phyloP scores from a whole-genome alignment of 352 stramenopile species.

The Phytopythium chamaehyphon region DNA sequence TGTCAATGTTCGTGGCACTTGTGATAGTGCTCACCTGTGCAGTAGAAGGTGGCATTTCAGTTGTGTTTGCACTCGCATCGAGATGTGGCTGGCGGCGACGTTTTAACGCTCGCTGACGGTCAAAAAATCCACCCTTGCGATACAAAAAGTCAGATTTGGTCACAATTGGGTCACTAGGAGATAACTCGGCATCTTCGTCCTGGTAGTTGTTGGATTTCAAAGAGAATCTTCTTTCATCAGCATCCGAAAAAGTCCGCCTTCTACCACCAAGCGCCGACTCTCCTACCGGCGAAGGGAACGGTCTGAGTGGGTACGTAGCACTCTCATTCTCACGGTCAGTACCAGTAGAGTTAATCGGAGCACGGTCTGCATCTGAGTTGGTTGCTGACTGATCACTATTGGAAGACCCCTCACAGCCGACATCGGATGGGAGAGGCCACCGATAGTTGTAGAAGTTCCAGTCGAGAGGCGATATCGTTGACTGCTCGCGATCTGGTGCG shows the following conservation, averaged over 20 bases:
- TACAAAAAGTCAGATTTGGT: slow-evolving; percentile 72
- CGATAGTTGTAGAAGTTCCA: slow-evolving; percentile 73
- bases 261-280: slow-evolving; percentile 6
- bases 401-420: slow-evolving; percentile 11
- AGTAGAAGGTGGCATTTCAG: background rate
- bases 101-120: slow-evolving; percentile 63
- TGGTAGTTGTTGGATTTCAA: slow-evolving; percentile 4
- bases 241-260: no score
- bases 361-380: slow-evolving; percentile 3
- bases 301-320: slow-evolving; percentile 37
- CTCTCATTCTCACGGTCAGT: background rate
- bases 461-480: slow-evolving; percentile 51
- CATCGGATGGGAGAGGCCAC: background rate
- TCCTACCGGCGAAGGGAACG: slow-evolving; percentile 49
- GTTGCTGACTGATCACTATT: slow-evolving; percentile 8
- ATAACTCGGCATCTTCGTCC: slow-evolving; percentile 3
- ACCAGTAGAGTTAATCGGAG: slow-evolving; percentile 4
- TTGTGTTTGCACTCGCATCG: slow-evolving; percentile 6
- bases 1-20: slow-evolving; percentile 5
- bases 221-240: no score
- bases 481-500: slow-evolving; percentile 44
- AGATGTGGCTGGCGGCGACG: slow-evolving; percentile 50
- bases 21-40: slow-evolving; percentile 13
- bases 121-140: slow-evolving; percentile 75
- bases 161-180: slow-evolving; percentile 8